Base-by-base conservation (phyloP, 306 rosid species). In the Coriaria nepalensis region DNA sequence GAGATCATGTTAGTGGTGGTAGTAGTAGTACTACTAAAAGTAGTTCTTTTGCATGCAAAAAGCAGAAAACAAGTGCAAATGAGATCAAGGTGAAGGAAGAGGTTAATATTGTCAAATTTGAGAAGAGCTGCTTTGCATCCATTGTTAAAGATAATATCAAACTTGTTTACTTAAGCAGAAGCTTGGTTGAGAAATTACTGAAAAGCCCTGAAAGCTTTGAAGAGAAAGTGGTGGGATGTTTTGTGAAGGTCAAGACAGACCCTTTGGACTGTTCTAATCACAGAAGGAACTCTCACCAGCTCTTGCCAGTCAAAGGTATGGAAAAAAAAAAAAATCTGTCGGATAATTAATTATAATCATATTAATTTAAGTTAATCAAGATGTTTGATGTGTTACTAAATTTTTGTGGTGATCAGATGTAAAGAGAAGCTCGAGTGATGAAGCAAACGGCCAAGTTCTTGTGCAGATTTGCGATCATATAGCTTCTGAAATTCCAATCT, bases 391-490 rank as follows among this genome's bases (percentile, higher is more conserved):
- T 47, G 34, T 13, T 29, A n/a, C n/a, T n/a, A n/a, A n/a, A n/a
- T n/a, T n/a, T n/a, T n/a, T n/a, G n/a, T n/a, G n/a, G n/a, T n/a
- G n/a, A n/a, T 45, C 66, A 87, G 96, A 81, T 45, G 54, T 83
- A 34, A 55, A 14, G 37, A 63, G 51, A 38, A 40, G 48, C 10
- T 9, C 40, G 37, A 11, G 4, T 35, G 62, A 45, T 44, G 66
- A 65, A 68, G 33, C 2, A 13, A 29, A 37, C 5, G 35, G 48
- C 33, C 71, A 51, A 56, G 20, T 64, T 34, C 71, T 63, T 68
- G 60, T 87, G 74, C 59, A 69, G 76, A 77, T 81, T 69, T 73
- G 83, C 56, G 40, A n/a, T n/a, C n/a, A 42, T 61, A 35, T 42
- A 45, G 39, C 51, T 45, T 32, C 56, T 32, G 57, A 67, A 35